Conservation (phyloP, 2,329 filamentous ascomycete genomes). For the Diaporthe australafricana region DNA sequence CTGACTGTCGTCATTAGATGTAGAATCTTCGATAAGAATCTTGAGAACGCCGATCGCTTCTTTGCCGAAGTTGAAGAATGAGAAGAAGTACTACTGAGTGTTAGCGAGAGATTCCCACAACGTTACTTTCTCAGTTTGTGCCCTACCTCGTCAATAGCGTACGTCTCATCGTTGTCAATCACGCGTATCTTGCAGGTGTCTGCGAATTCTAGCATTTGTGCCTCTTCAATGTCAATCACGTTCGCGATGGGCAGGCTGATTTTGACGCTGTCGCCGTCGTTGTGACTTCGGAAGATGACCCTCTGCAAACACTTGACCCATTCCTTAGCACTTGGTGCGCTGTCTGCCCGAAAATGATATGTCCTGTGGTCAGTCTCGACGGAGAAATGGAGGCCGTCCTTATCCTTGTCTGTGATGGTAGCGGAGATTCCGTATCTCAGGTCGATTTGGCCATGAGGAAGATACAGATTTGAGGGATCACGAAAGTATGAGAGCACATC, state of each 20-base stretch:
- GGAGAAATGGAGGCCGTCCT: constrained; percentile 81
- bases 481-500: constrained; percentile 92
- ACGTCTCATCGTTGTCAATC: constrained; percentile 93
- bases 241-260: constrained; percentile 91
- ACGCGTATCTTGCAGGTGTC: constrained; percentile 95
- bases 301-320: constrained; percentile 96
- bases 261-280: constrained; percentile 97
- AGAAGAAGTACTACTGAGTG: constrained; percentile 87
- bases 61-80: constrained; percentile 88
- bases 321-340: constrained; percentile 87
- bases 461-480: constrained; percentile 87
- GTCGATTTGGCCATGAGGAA: constrained; percentile 91
- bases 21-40: constrained; percentile 75
- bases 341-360: constrained; percentile 92
- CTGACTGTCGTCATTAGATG: constrained; percentile 54
- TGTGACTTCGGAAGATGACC: constrained; percentile 94
- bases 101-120: constrained; percentile 40
- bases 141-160: constrained; percentile 89
- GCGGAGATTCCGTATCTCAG: constrained; percentile 92
- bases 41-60: constrained; percentile 85
- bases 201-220: constrained; percentile 88
- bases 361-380: constrained; percentile 85
- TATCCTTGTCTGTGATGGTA: constrained; percentile 80
- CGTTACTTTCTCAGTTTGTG: neutral
- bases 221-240: constrained; percentile 92